These are phyloP conservation scores for Cyberlindnera euphorbiae DNA, from an alignment of 805 yeast species.

Conservation along the genomic window DNA sequence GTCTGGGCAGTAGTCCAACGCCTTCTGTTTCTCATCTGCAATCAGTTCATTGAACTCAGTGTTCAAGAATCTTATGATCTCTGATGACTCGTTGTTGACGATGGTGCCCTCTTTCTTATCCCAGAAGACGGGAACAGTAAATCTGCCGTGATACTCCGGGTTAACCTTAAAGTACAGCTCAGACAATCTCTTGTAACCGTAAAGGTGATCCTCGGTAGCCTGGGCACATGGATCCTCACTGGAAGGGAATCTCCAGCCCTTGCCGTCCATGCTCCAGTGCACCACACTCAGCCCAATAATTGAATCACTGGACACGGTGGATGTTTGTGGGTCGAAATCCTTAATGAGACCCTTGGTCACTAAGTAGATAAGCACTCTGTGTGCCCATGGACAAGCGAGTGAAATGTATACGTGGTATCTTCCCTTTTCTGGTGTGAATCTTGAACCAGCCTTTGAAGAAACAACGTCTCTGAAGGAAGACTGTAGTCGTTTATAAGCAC, in stretches of 20 bases:
- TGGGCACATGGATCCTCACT: slow-evolving; percentile 35
- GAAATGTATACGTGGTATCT: slow-evolving; percentile 88
- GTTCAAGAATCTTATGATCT: slow-evolving; percentile 80
- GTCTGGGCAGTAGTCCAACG: slow-evolving; percentile 60
- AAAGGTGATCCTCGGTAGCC: slow-evolving; percentile 54
- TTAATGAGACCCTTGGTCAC: slow-evolving; percentile 66
- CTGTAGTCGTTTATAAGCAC: slow-evolving; percentile 50
- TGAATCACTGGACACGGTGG: slow-evolving; percentile 30
- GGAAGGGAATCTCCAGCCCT: slow-evolving; percentile 83
- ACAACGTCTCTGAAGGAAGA: slow-evolving; percentile 63
- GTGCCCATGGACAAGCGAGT: slow-evolving; percentile 95
- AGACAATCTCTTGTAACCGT: slow-evolving; percentile 55
- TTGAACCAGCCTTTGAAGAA: slow-evolving; percentile 50
- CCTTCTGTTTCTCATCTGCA: slow-evolving; percentile 40
- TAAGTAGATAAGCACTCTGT: slow-evolving; percentile 71
- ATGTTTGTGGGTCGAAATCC: slow-evolving; percentile 30
- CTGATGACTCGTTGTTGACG: slow-evolving; percentile 89
- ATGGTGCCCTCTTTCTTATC: slow-evolving; percentile 78
- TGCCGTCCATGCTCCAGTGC: slow-evolving; percentile 82
- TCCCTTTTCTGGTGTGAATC: slow-evolving; percentile 66
- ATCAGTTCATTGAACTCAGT: slow-evolving; percentile 63
- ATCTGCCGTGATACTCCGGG: slow-evolving; percentile 74
- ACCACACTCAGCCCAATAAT: slow-evolving; percentile 71
- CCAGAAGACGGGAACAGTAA: slow-evolving; percentile 93
- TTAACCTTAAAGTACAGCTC: slow-evolving; percentile 74